phyloP scores from a whole-genome alignment of 148 eudicot genomes.

The Nepenthes gracilis region DNA sequence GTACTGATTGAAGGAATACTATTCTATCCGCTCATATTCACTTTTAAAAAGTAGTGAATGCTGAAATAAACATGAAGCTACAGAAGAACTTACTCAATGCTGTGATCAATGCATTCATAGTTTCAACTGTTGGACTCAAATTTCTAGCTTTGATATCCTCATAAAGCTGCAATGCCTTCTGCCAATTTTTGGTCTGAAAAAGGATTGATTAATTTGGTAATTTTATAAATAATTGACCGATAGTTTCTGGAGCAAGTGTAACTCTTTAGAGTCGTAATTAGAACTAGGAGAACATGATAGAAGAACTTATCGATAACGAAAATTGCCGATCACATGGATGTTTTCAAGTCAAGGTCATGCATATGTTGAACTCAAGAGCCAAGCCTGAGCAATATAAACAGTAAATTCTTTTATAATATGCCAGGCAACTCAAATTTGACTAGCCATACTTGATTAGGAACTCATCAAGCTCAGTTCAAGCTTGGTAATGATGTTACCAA shows the following conservation, averaged over 20 bases:
- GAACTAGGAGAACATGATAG: no score
- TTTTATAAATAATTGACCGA: not conserved
- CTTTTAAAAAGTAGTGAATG: not conserved
- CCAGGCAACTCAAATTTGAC: no score
- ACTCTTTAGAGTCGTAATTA: no score
- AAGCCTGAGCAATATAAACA: no score
- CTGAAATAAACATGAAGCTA: not conserved
- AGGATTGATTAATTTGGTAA: not conserved
- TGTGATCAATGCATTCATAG: constrained; percentile 88
- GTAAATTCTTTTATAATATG: no score
- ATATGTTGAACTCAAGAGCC: no score
- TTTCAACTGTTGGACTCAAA: constrained; percentile 67
- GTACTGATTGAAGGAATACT: no score
- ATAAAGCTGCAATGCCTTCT: constrained; percentile 77
- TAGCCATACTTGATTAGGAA: not conserved
- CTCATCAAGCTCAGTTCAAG: no score
- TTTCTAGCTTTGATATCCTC: constrained; percentile 57
- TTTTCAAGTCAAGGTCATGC: no score
- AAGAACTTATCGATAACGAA: no score
- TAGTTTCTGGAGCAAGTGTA: not conserved
- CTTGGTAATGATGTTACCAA: no score
- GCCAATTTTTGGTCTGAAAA: constrained; percentile 70
- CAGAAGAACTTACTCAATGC: constrained; percentile 61
- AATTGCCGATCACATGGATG: no score
- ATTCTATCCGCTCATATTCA: not conserved